Base-by-base conservation (phyloP, 2,329 filamentous ascomycete genomes). In the Leptodontidium sp. region DNA sequence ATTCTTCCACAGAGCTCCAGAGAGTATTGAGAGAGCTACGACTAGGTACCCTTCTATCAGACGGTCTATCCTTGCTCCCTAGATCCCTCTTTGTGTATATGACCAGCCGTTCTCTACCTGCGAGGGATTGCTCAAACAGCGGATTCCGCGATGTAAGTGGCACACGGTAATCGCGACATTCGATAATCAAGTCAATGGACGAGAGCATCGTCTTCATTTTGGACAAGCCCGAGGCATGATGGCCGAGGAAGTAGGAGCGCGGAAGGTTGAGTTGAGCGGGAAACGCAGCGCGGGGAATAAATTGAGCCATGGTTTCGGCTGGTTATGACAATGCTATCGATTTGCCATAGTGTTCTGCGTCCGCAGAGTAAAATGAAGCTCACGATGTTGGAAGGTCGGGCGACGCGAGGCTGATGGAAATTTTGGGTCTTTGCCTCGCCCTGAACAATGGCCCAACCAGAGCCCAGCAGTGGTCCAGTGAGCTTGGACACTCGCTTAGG, bases 31-130 rank as follows among this genome's bases (percentile, higher is more conserved):
- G 12, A 8, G 17, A 26, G 32, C 53, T 49, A 24, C 21, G 11
- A 32, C 15, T 38, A 75, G 78, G 67, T 70, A 86, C 84, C 71
- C 76, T 79, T 75, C 79, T 80, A 72, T 82, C 80, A 47, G 75
- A 71, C n/a, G 78, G 77, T 38, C 78, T 78, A 12, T 79, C 79
- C 59, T 78, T 79, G 66, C 82, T 83, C 6, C 89, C 91, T 32
- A 97, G 85, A 80, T 98, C 94, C 73, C 88, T 84, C 80, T 98
- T 97, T 17, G 96, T 99, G 81, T 97, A 98, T 49, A 98, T 90
- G 74, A 98, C 85, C 73, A 98, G 82, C 70, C 94, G 88, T 75
- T 91, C 86, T 72, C 89, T 89, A 17, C 90, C 90, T 35, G 88
- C 88, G 55, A 98, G 84, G 40, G 88, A 87, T 71, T 90, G 86